Evolutionary conservation across 1,284 basidiomycete genomes (phyloP).

Genomic region (Trichosporon inkin): DNA sequence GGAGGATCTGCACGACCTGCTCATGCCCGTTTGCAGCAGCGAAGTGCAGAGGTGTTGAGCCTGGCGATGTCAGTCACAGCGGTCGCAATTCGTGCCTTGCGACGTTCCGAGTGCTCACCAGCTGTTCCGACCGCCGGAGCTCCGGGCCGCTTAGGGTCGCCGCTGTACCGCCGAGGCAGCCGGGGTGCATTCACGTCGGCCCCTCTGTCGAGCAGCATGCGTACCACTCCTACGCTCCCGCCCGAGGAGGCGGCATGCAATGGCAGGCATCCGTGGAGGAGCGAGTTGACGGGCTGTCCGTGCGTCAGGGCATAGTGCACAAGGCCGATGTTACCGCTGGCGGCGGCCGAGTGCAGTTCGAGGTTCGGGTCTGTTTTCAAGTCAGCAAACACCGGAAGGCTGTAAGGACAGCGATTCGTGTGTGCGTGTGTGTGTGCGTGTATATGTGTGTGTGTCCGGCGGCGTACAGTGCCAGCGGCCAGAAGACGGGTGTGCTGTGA

Average conservation of each 20-base stretch:
- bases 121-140: conserved; percentile 65
- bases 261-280: conserved; percentile 84
- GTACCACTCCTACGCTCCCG: conserved; percentile 77
- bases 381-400: neutral
- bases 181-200: conserved; percentile 86
- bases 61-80: conserved; percentile 41
- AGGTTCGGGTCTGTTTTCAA: conserved; percentile 69
- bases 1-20: conserved; percentile 65
- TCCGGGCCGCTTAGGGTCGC: conserved; percentile 53
- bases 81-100: neutral
- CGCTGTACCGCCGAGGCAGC: conserved; percentile 66
- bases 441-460: too few species aligned
- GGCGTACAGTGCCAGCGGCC: too few species aligned
- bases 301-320: conserved; percentile 67
- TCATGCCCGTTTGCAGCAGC: conserved; percentile 86
- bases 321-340: conserved; percentile 71
- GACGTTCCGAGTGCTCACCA: conserved; percentile 35
- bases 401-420: neutral
- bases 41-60: conserved; percentile 89
- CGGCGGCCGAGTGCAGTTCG: conserved; percentile 81
- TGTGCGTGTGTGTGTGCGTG: too few species aligned
- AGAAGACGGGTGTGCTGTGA: neutral
- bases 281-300: conserved; percentile 88
- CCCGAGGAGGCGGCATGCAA: conserved; percentile 85
- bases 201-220: conserved; percentile 77